phyloP scores from a whole-genome alignment of 1,284 basidiomycete genomes.

The Marasmius tenuissimus region DNA sequence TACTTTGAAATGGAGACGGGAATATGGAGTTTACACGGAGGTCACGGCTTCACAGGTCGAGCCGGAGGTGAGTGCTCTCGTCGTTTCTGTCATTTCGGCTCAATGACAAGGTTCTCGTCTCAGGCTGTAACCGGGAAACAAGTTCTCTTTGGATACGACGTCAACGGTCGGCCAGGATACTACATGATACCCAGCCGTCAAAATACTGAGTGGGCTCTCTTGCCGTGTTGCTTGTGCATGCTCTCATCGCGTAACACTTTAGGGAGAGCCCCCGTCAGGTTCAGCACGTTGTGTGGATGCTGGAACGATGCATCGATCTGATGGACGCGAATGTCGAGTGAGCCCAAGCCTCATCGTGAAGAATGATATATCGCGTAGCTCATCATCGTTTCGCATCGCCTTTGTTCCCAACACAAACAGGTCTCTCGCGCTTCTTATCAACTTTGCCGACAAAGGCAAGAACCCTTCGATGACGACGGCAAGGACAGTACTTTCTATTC shows the following conservation, averaged over 20 bases:
- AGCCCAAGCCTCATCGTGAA: constrained; percentile 22
- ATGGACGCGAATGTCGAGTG: constrained; percentile 79
- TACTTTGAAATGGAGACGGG: constrained; percentile 74
- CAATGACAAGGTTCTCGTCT: constrained; percentile 2
- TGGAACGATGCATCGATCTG: constrained; percentile 69
- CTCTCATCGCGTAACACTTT: too few relatives aligned
- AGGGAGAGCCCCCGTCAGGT: constrained; percentile 74
- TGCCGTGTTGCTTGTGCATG: neutral
- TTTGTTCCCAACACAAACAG: constrained; percentile 47
- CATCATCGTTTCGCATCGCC: neutral
- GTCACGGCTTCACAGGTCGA: constrained; percentile 62
- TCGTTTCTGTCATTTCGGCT: neutral
- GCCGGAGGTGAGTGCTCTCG: constrained; percentile 53
- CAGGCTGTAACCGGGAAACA: constrained; percentile 75
- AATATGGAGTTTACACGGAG: constrained; percentile 64
- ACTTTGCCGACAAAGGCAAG: constrained; percentile 81
- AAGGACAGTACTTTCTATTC: constrained; percentile 68
- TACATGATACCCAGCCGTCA: constrained; percentile 84
- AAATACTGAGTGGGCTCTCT: constrained; percentile 59
- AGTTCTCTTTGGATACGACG: constrained; percentile 77
- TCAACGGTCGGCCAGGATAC: constrained; percentile 61
- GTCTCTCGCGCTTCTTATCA: constrained; percentile 58
- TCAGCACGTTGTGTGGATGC: constrained; percentile 72
- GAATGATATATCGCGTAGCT: neutral
- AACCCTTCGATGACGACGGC: constrained; percentile 69